Base-by-base conservation (phyloP, 345 rosid genomes). In the Syzygium jambos region DNA sequence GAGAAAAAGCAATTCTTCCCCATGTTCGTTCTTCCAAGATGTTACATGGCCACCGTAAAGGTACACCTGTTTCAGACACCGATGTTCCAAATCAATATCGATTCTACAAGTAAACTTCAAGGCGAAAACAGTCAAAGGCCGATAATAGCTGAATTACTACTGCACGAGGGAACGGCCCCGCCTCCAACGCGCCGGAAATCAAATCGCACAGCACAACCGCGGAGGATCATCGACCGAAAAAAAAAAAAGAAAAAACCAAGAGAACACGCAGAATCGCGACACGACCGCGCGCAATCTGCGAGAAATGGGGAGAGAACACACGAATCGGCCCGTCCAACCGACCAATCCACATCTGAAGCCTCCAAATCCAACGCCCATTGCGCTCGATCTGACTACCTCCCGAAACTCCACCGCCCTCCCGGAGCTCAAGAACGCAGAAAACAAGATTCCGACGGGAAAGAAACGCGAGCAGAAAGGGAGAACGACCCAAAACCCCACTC, bases 11-110 rank as follows among this genome's bases (percentile, higher is more conserved):
- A 97, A 90, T 85, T 97, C 98, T 88, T 97, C 98, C 30, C 94
- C 92, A 25, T 90, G 90, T 87, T 92, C 96, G 88, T 94, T 95
- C 93, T 95, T 97, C 98, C 98, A 97, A 80, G 99, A 96, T 56
- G 93, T 93, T 52, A 97, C 98, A 54, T 97, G 98, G 56, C 92
- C 97, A 57, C 98, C 98, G 87, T 93, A 93, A 88, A 97, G 88
- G 91, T 94, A 97, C 78, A 97, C 94, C 98, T 96, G 90, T 61
- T 78, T 56, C 46, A 87, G 86, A 38, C 54, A n/a, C 83, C 27
- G 15, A 38, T 3, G 10, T 34, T 30, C 46, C 46, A 41, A 56
- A 52, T 43, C 77, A 85, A 41, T 27, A 85, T 56, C 73, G 46
- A 85, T 30, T 41, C n/a, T 11, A 55, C 57, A 82, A 56, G 85